Evolutionary conservation across 192 early-diverging fungal genomes (phyloP), one percentile per base, ranked within the genome.

Genomic region (Linnemannia hyalina): DNA sequence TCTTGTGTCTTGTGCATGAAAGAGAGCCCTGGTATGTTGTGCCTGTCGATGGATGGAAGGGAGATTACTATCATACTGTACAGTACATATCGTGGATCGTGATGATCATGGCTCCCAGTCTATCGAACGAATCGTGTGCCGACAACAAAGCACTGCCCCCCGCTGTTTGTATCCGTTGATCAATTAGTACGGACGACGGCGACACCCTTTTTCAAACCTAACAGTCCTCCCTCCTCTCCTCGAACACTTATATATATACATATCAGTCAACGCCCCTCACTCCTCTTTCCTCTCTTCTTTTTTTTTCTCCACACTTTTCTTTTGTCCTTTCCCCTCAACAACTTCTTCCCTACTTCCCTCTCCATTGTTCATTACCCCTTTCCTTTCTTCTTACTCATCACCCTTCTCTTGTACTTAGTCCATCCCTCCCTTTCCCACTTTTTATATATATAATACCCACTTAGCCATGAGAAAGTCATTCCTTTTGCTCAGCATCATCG

Each of bases 401-500:
- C 65, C 6, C 18, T 35, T 36, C 63, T 46, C 57, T 22, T 78
- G 65, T 47, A 70, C 68, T 65, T 69, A 70, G 23, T 47, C 41
- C 41, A 15, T 68, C 46, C 68, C 9, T 68, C 20, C 68, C 35
- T 52, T 20, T 5, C 49, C 49, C 18, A 52, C 49, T 18, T 6
- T 52, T 49, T 52, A 40, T 52, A 72, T 57, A 41, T 44, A 40
- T 26, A 80, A 46, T 47, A 32, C 35, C 16, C 29, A 35, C 29
- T 32, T 32, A 36, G 74, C 52, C 55, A 86, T 86, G 84, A 86
- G 76, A 75, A 86, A 81, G 42, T 80, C 84, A 15, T 74, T 86
- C 41, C 35, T 86, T 22, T 52, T 86, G n/a, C 84, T 86, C 41
- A 74, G 75, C 69, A 80, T 86, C 76, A 75, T 86, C 72, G 84